Evolutionary conservation across 306 rosid genomes (phyloP), one percentile per base, ranked within the genome.

Genomic region (Mimosa bimucronata): DNA sequence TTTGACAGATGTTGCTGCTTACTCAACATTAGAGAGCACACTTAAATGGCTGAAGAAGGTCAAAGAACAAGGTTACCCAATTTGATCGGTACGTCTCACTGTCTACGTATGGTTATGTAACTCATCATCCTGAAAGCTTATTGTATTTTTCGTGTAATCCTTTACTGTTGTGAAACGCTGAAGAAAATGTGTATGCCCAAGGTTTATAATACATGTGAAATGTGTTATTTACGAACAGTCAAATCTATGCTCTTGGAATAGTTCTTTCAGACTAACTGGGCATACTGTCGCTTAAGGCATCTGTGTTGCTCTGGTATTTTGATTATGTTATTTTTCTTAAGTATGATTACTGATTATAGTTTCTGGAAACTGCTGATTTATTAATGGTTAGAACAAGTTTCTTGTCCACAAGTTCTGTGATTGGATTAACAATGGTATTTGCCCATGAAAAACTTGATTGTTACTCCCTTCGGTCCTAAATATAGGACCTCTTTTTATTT

Each of bases 1-100:
- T 79, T 65, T 93, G 86, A 87, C 91, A 2, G 91, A 87, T 46
- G 91, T 88, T 75, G 70, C 90, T 46, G 98, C 99, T 78, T 95
- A 93, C 88, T 62, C 83, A 6, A 77, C 98, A 1, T 78, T 95
- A 87, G 99, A 95, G 86, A 79, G 79, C 85, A 85, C 98, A 3
- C 87, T 93, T 46, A 95, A 91, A 65, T 83, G 89, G 91, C 46
- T 85, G 26, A 84, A 79, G 88, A 91, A 93, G 83, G 93, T 85
- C 2, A 86, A 85, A 84, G 93, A 92, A 74, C 84, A 87, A 61
- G 89, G 92, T 48, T 85, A 42, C 30, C 85, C 77, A 25, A 26
- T 66, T 68, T 89, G 82, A 86, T 79, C 44, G 90, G 90, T 89
- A 79, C 38, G 80, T 71, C 7, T 75, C 6, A 37, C 68, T 81